Conservation (phyloP, 495 filamentous ascomycete species). For the Daldinia caldariorum region DNA sequence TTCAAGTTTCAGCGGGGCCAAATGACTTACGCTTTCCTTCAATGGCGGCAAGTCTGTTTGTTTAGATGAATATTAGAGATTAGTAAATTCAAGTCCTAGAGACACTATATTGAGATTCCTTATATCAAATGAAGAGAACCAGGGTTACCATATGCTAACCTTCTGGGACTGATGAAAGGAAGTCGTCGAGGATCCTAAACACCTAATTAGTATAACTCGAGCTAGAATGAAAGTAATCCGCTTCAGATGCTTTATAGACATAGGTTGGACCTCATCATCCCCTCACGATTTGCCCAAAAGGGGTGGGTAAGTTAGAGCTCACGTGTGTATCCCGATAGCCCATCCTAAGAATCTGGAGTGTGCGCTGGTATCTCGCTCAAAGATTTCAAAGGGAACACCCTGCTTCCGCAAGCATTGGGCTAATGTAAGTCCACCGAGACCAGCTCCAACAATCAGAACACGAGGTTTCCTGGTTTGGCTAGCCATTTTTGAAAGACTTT, state of each 20-base stretch:
- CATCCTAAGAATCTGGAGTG: constrained; percentile 58
- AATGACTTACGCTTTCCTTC: constrained; percentile 52
- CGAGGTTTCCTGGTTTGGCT: constrained; percentile 28
- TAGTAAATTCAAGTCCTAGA: not conserved
- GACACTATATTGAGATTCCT: not conserved
- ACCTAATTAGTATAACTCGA: constrained; percentile 49
- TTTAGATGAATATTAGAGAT: not conserved
- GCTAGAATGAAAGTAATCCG: constrained; percentile 42
- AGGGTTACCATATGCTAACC: constrained; percentile 45
- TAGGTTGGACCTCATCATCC: not conserved
- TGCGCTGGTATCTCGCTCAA: constrained; percentile 58
- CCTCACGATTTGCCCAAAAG: not conserved
- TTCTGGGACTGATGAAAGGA: constrained; percentile 52
- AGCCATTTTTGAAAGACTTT: constrained; percentile 15
- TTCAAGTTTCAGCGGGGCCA: constrained; percentile 58
- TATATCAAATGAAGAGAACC: not conserved
- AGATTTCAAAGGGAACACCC: constrained; percentile 60
- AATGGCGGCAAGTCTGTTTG: constrained; percentile 37
- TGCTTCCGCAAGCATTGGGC: constrained; percentile 61
- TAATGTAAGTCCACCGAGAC: constrained; percentile 51
- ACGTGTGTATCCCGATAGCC: constrained; percentile 67
- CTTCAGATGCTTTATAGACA: not conserved
- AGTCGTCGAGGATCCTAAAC: constrained; percentile 33
- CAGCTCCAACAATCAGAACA: constrained; percentile 48
- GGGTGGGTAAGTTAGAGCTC: constrained; percentile 16